Evolutionary conservation across 768 basidiomycete genomes (phyloP).

Genomic region (Suillus hirtellus): DNA sequence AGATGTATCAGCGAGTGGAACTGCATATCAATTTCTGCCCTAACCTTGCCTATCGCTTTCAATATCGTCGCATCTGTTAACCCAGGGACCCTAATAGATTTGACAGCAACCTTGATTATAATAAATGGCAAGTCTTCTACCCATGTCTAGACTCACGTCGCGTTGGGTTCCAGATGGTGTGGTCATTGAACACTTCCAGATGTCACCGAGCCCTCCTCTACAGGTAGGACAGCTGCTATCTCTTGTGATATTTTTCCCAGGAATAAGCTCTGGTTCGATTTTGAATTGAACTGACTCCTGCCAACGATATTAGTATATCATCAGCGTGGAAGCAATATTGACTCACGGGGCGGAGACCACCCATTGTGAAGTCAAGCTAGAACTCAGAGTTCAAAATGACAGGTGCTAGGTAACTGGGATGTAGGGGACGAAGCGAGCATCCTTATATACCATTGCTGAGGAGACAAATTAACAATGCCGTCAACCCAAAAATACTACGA

Average conservation of each 20-base stretch:
- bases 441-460: background rate
- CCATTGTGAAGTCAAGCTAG: background rate
- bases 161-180: background rate
- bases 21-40: background rate
- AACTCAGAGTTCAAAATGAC: background rate
- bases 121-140: background rate
- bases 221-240: background rate
- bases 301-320: background rate
- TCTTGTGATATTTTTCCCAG: background rate
- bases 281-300: background rate
- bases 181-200: slow-evolving; percentile 12
- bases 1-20: background rate
- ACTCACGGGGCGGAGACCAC: background rate
- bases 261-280: background rate
- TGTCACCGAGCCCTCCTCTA: slow-evolving; percentile 3
- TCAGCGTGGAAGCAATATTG: background rate
- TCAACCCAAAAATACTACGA: background rate
- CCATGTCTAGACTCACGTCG: background rate
- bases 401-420: too few relatives aligned
- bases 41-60: background rate
- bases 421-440: background rate
- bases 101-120: slow-evolving; percentile 12
- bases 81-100: slow-evolving; percentile 4
- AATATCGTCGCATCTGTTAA: background rate
- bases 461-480: background rate